Evolutionary conservation across 225 moss, liverwort and hornwort species (phyloP), one percentile per base, ranked within the genome.

Genomic region (Sphagnum contortum): DNA sequence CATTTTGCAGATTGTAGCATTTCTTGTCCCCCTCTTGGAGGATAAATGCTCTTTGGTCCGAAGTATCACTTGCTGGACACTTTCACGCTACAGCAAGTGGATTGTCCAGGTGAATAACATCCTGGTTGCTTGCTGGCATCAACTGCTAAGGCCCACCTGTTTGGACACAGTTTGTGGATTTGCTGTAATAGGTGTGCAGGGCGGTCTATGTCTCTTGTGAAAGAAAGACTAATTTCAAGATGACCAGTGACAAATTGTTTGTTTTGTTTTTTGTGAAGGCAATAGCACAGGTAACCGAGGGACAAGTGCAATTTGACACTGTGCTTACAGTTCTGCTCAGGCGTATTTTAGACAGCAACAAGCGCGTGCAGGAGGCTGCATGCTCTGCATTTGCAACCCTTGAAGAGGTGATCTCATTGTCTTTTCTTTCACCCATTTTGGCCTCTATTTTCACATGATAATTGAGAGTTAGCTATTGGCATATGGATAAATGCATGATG

Each of bases 381-480:
- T 95, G 94, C 80, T 95, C 94, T 68, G 94, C 94, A 63, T 95
- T 95, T 86, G 94, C 94, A 12, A 91, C 91, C 45, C 91, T 95
- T 69, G 94, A 91, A 81, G 94, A 95, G 91, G 94, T 89, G 57
- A 64, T 13, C 11, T 29, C 29, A 29, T 29, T 29, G 29, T 29
- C 29, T 29, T 29, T 29, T 29, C 29, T 29, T 29, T 29, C 29
- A 29, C 29, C 29, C 29, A 0, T 29, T 29, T 29, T 29, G 29
- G 29, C 29, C 29, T 29, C 29, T 29, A 29, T 29, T 29, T 29
- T 29, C 29, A 29, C 29, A 29, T 29, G 29, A 29, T 29, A 29
- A 29, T 29, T 29, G 29, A 29, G 29, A 29, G 29, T 29, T 29
- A 29, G 29, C 29, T 29, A 29, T 29, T 29, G 29, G 29, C 29